Evolutionary conservation across 2,329 filamentous ascomycete species (phyloP).

Genomic region (Botrytis galanthina): DNA sequence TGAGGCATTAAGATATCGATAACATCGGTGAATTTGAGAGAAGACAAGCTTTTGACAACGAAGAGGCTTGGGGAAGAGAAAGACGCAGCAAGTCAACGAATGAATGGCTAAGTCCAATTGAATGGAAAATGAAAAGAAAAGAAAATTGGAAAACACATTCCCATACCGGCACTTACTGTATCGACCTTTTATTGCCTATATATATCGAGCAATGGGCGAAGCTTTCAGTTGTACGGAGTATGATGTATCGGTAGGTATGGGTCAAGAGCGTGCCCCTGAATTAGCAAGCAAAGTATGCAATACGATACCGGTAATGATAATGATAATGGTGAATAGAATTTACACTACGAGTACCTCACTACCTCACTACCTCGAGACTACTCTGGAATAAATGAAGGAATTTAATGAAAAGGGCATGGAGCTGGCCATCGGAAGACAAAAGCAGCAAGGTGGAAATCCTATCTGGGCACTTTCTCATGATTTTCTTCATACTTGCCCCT

Average conservation of each 20-base stretch:
- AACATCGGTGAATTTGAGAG: background rate
- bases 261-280: background rate
- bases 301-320: background rate
- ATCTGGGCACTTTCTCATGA: background rate
- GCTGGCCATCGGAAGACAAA: background rate
- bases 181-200: background rate
- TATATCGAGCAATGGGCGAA: background rate
- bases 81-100: background rate
- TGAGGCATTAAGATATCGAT: background rate
- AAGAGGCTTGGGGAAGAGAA: background rate
- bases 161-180: background rate
- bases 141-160: background rate
- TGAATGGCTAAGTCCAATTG: background rate
- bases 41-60: background rate
- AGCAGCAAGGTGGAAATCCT: background rate
- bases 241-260: background rate
- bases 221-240: background rate
- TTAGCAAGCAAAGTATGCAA: background rate
- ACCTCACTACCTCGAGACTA: no score
- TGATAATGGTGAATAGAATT: no score
- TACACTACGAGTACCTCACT: no score
- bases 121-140: background rate
- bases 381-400: background rate
- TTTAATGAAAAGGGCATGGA: background rate
- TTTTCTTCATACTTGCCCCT: background rate